Percentiles rank a stretch among this genome's conserved stretches.
phyloP scores from a whole-genome alignment of 2,329 filamentous ascomycete species.

The Pestalotiopsis sp. region DNA sequence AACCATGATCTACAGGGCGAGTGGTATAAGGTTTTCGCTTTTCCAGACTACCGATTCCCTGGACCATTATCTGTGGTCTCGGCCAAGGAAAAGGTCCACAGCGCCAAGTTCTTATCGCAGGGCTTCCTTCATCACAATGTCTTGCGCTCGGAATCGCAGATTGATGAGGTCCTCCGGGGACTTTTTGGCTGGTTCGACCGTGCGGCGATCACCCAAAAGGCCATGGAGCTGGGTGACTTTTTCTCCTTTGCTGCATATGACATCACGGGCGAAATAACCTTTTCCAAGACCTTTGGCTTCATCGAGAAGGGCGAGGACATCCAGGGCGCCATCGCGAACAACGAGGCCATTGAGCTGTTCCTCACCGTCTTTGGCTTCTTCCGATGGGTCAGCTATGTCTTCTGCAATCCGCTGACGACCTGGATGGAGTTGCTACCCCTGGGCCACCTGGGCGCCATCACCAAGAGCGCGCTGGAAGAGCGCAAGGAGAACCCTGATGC shows the following conservation, averaged over 20 bases:
- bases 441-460: neutral
- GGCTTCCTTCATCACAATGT: slow-evolving; percentile 12
- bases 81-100: slow-evolving; percentile 11
- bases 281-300: slow-evolving; percentile 29
- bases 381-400: neutral
- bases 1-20: slow-evolving; percentile 5
- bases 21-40: slow-evolving; percentile 15
- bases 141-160: slow-evolving; percentile 8
- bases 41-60: slow-evolving; percentile 12
- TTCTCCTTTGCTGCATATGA: slow-evolving; percentile 27
- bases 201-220: neutral
- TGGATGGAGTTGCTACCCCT: neutral
- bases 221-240: slow-evolving; percentile 10
- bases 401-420: slow-evolving; percentile 14
- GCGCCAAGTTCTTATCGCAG: neutral
- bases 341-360: slow-evolving; percentile 25
- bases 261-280: slow-evolving; percentile 28
- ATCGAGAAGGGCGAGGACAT: slow-evolving; percentile 30
- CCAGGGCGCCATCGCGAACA: slow-evolving; percentile 25
- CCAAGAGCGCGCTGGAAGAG: slow-evolving; percentile 6
- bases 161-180: slow-evolving; percentile 7
- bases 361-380: slow-evolving; percentile 24
- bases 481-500: slow-evolving; percentile 11
- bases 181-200: slow-evolving; percentile 9
- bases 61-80: slow-evolving; percentile 1